Base-by-base conservation (phyloP, 2,329 filamentous ascomycete genomes). In the Aspergillus viridinutans region DNA sequence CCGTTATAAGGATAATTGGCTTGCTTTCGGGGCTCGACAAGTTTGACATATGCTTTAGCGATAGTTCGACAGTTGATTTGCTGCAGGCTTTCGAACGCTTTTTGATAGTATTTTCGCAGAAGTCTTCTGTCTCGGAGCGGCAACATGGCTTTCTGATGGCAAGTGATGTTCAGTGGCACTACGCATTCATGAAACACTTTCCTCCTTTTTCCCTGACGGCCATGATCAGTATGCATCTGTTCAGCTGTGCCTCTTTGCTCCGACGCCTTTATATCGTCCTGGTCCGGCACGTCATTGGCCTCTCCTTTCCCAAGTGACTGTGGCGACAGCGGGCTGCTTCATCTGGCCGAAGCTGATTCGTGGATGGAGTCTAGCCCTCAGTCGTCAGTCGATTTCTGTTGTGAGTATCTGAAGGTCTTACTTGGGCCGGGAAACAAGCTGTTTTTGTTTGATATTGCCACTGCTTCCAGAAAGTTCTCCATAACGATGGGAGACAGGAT, bases 1-100 rank as follows among this genome's bases (percentile, higher is more conserved):
- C 71, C 71, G 53, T 72, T 73, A 54, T 73, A 73, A 8, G 71
- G 71, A 42, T 69, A 71, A 47, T 72, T 72, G 28, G 71, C 70
- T 56, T 73, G 71, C 42, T 73, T 73, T 35, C 70, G 68, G 14
- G 71, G 71, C 56, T 73, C 71, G 4, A 73, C 67, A n/a, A 72
- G 55, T 55, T 72, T 73, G 59, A 73, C 64, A 54, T 69, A 73
- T 48, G 70, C 70, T 49, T 73, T 72, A 14, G 71, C 71, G 4
- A 73, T 59, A 7, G 70, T 66, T 20, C 70, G 69, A 35, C 69
- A 73, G 55, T 73, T 72, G n/a, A 67, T 68, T 60, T 73, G 71
- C 51, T 73, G 69, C 21, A 73, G 57, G 20, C 67, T 67, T 17
- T 71, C 64, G 32, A 72, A 73, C 1, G 67, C 63, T 32, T 69